Conservation (phyloP, 805 yeast genomes). For the Candida ovalis region DNA sequence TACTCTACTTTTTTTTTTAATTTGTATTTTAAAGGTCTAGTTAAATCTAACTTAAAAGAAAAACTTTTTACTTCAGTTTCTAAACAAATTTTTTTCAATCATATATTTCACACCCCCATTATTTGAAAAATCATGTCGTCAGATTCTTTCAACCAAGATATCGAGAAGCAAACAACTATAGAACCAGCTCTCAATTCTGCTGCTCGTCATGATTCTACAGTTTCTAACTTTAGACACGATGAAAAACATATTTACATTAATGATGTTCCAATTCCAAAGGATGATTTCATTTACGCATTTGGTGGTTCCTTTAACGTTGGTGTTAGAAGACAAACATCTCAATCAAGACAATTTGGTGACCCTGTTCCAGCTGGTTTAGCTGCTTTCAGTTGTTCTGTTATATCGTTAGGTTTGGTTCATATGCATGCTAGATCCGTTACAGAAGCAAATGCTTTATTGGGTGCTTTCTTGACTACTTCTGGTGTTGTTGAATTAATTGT, state of each 20-base stretch:
- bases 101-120: neutral
- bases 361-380: constrained; percentile 55
- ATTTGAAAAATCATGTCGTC: constrained; percentile 17
- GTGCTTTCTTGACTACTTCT: constrained; percentile 45
- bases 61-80: too few relatives aligned
- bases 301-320: constrained; percentile 55
- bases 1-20: too few relatives aligned
- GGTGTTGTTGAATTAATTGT: constrained; percentile 48
- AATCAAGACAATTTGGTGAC: constrained; percentile 33
- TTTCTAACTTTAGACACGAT: constrained; percentile 35
- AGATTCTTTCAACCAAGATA: constrained; percentile 24
- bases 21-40: too few relatives aligned
- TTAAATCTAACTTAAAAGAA: too few relatives aligned
- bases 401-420: constrained; percentile 44
- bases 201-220: constrained; percentile 7
- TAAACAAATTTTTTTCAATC: too few relatives aligned
- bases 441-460: constrained; percentile 40
- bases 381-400: constrained; percentile 44
- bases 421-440: constrained; percentile 45
- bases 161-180: constrained; percentile 24
- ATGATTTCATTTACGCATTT: constrained; percentile 59
- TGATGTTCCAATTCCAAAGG: constrained; percentile 40
- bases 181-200: constrained; percentile 5
- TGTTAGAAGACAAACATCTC: constrained; percentile 26
- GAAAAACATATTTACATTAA: constrained; percentile 40